These are phyloP conservation scores for Umbelopsis ramanniana DNA, from an alignment of 192 early-diverging fungal species.

Conservation along the genomic window DNA sequence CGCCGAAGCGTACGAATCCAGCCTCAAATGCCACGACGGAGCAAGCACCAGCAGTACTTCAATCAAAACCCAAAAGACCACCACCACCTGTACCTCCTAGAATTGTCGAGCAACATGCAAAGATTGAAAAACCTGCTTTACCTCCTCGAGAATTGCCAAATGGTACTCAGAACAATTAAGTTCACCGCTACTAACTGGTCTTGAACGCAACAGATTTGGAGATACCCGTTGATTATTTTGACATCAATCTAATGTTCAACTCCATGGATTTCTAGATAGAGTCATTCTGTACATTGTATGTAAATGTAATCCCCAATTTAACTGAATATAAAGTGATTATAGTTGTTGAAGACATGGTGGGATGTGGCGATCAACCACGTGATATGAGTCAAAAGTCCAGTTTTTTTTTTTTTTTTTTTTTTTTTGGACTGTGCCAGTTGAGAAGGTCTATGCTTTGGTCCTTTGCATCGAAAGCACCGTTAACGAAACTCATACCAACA, in stretches of 20 bases:
- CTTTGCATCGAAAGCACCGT: background rate
- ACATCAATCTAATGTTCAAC: too few species aligned
- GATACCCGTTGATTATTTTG: background rate
- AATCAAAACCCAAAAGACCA: background rate
- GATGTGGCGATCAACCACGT: background rate
- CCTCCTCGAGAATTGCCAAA: conserved; percentile 12
- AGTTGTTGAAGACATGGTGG: too few species aligned
- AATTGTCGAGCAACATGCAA: background rate
- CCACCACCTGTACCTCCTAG: conserved; percentile 17
- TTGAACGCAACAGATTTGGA: background rate
- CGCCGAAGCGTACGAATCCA: background rate
- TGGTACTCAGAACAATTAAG: background rate
- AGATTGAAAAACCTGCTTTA: background rate
- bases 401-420: conserved; percentile 6
- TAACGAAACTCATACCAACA: background rate
- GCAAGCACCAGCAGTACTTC: background rate
- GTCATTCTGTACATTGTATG: too few species aligned
- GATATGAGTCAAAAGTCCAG: background rate
- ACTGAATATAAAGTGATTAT: too few species aligned
- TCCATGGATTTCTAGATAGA: too few species aligned
- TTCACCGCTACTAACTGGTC: background rate
- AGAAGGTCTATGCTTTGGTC: conserved; percentile 13
- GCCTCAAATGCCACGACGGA: background rate
- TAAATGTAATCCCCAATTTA: too few species aligned
- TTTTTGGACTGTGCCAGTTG: background rate